phyloP scores from a whole-genome alignment of 2,329 filamentous ascomycete genomes.

The Pestalotiopsis sp. region DNA sequence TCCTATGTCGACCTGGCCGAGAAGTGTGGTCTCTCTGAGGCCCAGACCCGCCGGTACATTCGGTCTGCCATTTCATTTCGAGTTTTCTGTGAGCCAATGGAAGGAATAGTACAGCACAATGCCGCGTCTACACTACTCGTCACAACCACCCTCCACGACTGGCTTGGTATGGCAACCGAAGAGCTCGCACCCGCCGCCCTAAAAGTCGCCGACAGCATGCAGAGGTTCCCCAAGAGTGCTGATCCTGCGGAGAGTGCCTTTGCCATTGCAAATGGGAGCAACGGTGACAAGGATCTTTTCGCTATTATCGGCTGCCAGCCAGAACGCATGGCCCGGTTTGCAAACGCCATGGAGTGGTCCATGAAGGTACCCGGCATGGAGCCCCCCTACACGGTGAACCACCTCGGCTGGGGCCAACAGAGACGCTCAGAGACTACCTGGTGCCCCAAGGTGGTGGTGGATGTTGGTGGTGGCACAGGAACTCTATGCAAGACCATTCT shows the following conservation, averaged over 20 bases:
- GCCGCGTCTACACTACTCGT: constrained; percentile 8
- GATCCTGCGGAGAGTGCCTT: constrained; percentile 13
- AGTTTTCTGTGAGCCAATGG: constrained; percentile 9
- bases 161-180: constrained; percentile 15
- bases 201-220: constrained; percentile 14
- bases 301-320: constrained; percentile 9
- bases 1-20: constrained; percentile 13
- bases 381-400: constrained; percentile 12
- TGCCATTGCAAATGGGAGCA: constrained; percentile 14
- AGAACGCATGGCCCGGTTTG: constrained; percentile 13
- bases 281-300: constrained; percentile 18
- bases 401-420: constrained; percentile 12
- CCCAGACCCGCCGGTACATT: constrained; percentile 8
- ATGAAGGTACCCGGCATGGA: constrained; percentile 18
- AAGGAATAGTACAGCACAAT: constrained; percentile 11
- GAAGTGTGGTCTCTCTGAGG: constrained; percentile 13
- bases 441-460: constrained; percentile 18
- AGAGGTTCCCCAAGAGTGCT: constrained; percentile 9
- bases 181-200: constrained; percentile 13
- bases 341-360: constrained; percentile 19
- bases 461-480: constrained; percentile 18
- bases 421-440: background rate
- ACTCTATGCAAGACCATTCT: constrained; percentile 15
- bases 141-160: constrained; percentile 16
- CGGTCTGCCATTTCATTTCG: constrained; percentile 14